phyloP scores from a whole-genome alignment of 768 basidiomycete genomes.

The Mycena albidolilacea region DNA sequence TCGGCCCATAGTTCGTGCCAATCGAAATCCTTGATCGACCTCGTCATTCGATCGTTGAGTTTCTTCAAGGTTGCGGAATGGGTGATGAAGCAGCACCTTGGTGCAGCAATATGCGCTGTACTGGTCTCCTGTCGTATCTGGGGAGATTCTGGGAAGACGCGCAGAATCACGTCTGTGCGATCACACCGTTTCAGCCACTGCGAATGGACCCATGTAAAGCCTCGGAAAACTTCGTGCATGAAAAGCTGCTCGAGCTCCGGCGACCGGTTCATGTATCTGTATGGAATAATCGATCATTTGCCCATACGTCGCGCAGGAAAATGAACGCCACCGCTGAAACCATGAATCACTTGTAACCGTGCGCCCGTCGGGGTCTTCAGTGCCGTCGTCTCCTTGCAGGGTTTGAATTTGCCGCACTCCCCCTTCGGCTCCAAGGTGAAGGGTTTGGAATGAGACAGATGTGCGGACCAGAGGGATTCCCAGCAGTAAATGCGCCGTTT shows the following conservation, averaged over 20 bases:
- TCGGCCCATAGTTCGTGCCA: conserved; percentile 12
- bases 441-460: conserved; percentile 34
- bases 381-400: background rate
- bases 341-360: conserved; percentile 29
- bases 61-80: background rate
- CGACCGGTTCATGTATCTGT: conserved; percentile 27
- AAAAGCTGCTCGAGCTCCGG: conserved; percentile 4
- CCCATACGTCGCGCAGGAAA: background rate
- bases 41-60: background rate
- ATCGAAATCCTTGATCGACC: too few species aligned
- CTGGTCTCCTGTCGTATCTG: conserved; percentile 37
- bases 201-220: background rate
- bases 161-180: background rate
- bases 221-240: conserved; percentile 9
- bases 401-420: conserved; percentile 17
- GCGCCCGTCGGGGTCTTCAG: background rate
- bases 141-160: conserved; percentile 31
- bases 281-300: background rate
- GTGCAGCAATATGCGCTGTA: conserved; percentile 31
- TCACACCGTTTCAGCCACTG: background rate
- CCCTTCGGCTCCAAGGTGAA: conserved; percentile 29
- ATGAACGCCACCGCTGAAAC: conserved; percentile 24
- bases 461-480: too few species aligned
- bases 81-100: conserved; percentile 15
- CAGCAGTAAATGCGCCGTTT: too few species aligned